A percentile compares a stretch with the other conserved stretches of the same genome.
These are phyloP conservation scores for Solanum okadae DNA, from an alignment of 257 asterid genomes.

Conservation along the genomic window DNA sequence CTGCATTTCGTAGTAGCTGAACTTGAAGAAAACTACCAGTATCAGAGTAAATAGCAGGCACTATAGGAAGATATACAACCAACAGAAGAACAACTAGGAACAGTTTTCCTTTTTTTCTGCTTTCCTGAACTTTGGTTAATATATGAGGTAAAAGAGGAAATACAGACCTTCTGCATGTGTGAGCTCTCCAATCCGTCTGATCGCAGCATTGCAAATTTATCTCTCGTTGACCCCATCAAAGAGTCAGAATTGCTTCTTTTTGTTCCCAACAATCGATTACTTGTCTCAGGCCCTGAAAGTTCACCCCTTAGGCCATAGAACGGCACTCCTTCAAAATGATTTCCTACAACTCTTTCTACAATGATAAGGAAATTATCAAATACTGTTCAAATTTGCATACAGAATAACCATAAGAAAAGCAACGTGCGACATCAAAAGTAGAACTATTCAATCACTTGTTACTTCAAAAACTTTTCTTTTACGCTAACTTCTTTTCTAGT, in stretches of 20 bases:
- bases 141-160: neutral
- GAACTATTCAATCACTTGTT: neutral
- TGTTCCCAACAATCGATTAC: conserved; percentile 43
- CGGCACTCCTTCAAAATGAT: conserved; percentile 74
- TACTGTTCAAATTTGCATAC: conserved; percentile 2
- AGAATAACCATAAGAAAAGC: neutral
- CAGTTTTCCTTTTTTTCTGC: neutral
- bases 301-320: conserved; percentile 67
- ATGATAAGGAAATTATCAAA: conserved; percentile 31
- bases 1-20: conserved; percentile 70
- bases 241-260: conserved; percentile 79
- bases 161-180: conserved; percentile 56
- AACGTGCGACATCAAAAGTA: neutral
- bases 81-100: neutral
- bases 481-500: neutral
- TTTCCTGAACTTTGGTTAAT: neutral
- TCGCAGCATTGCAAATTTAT: conserved; percentile 41
- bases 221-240: conserved; percentile 52
- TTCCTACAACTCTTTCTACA: conserved; percentile 54
- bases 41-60: conserved; percentile 22
- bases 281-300: conserved; percentile 44
- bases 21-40: conserved; percentile 28
- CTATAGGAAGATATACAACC: neutral
- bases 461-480: neutral
- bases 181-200: conserved; percentile 58